Conservation (phyloP, 2,329 filamentous ascomycete species). For the Biscogniauxia mediterranea region DNA sequence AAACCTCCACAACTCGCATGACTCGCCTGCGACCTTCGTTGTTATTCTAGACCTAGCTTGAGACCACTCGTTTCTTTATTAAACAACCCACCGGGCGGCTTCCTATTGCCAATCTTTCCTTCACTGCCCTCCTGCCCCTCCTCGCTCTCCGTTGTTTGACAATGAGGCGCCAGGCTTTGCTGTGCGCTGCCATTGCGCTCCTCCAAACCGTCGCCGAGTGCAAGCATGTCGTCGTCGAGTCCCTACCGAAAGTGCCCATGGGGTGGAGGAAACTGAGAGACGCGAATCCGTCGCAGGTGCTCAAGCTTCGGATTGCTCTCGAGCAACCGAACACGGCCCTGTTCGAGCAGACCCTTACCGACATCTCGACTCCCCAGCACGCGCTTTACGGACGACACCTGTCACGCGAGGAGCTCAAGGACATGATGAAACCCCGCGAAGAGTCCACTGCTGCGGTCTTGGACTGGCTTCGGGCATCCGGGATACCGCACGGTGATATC, state of each 20-base stretch:
- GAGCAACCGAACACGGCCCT: constrained; percentile 45
- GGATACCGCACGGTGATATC: constrained; percentile 49
- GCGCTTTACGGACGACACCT: constrained; percentile 60
- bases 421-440: constrained; percentile 30
- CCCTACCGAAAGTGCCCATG: constrained; percentile 33
- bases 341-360: constrained; percentile 58
- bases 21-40: background rate
- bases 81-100: background rate
- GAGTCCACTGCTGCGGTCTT: constrained; percentile 49
- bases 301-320: constrained; percentile 50
- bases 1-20: background rate
- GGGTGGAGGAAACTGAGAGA: constrained; percentile 38
- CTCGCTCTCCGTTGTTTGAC: constrained; percentile 2
- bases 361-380: constrained; percentile 60
- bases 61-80: background rate
- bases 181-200: constrained; percentile 21
- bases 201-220: constrained; percentile 18
- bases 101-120: constrained; percentile 1
- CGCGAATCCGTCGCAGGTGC: constrained; percentile 36
- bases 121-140: background rate
- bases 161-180: constrained; percentile 22
- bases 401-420: constrained; percentile 54
- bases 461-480: constrained; percentile 53
- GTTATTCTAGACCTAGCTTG: no score
- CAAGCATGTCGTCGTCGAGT: constrained; percentile 36